Conservation (phyloP, 176 grass and related monocot species). For the Thalia dealbata region DNA sequence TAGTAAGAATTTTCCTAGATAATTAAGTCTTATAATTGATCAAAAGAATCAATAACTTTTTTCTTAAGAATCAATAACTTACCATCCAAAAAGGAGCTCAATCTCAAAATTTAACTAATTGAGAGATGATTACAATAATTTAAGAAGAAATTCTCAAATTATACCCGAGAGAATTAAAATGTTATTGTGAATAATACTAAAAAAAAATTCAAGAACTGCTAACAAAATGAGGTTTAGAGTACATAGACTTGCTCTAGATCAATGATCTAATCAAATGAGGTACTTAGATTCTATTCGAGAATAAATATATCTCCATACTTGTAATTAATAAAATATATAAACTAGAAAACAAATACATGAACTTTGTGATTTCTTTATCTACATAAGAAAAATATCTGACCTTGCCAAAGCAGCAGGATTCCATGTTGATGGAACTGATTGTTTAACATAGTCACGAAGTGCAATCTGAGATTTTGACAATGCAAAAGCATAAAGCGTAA, state of each 20-base stretch:
- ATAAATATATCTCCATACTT: not conserved
- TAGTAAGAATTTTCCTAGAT: not conserved
- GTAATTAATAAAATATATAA: too few species aligned
- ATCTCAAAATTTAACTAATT: not conserved
- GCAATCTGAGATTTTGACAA: conserved; percentile 72
- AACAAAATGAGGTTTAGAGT: not conserved
- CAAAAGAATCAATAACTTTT: not conserved
- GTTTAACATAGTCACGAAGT: conserved; percentile 65
- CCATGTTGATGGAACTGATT: conserved; percentile 84
- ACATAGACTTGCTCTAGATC: not conserved
- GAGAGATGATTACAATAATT: not conserved
- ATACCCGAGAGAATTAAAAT: not conserved
- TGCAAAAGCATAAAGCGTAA: conserved; percentile 73
- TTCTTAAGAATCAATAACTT: not conserved
- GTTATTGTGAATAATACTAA: not conserved
- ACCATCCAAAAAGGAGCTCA: not conserved
- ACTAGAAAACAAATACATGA: not conserved
- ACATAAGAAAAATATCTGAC: conserved; percentile 31
- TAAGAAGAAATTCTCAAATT: not conserved
- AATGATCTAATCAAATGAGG: not conserved
- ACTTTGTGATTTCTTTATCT: not conserved
- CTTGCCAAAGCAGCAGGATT: conserved; percentile 81
- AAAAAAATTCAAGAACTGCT: not conserved
- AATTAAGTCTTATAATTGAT: not conserved
- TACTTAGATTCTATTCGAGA: not conserved